Conservation (phyloP, 78 protist genomes). For the Dictyostelium capitatum region DNA sequence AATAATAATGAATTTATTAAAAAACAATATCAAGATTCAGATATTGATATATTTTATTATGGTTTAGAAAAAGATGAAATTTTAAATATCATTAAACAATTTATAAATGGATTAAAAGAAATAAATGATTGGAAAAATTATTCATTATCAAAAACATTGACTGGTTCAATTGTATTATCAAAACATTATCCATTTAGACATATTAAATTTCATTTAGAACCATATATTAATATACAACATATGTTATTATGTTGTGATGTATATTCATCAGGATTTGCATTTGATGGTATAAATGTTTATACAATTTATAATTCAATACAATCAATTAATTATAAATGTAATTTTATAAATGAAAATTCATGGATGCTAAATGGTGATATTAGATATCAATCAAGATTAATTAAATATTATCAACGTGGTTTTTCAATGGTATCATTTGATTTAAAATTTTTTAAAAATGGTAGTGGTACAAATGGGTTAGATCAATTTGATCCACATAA, state of each 20-base stretch:
- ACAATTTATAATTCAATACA: constrained; percentile 23
- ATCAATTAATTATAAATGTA: constrained; percentile 39
- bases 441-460: neutral
- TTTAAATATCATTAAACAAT: neutral
- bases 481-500: constrained; percentile 44
- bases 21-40: neutral
- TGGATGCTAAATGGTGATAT: constrained; percentile 74
- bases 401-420: constrained; percentile 37
- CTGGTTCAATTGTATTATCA: constrained; percentile 7
- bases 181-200: constrained; percentile 53
- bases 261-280: constrained; percentile 1
- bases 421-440: constrained; percentile 36
- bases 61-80: constrained; percentile 9
- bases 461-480: neutral
- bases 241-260: constrained; percentile 49
- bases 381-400: constrained; percentile 34
- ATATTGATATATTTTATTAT: constrained; percentile 30
- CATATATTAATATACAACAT: constrained; percentile 39
- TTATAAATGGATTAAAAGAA: neutral
- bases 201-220: constrained; percentile 54
- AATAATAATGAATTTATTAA: neutral
- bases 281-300: constrained; percentile 35
- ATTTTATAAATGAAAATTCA: neutral
- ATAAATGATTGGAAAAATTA: neutral
- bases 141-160: constrained; percentile 27